Conservation (phyloP, 805 yeast species). For the Kodamaea lidongshanica region DNA sequence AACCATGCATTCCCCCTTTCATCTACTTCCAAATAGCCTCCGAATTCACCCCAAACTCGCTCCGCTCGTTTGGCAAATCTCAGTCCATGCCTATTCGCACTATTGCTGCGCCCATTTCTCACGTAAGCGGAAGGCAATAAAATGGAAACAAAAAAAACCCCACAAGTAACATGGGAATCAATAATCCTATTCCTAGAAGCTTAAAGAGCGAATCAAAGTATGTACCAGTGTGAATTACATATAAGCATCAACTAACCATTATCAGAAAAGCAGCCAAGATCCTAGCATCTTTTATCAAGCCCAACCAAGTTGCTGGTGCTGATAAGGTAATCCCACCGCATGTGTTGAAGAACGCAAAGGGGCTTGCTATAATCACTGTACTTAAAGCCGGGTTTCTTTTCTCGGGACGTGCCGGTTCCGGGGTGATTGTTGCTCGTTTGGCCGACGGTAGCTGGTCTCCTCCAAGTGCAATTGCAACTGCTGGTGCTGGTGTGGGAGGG, state of each 20-base stretch:
- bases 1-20: too few species aligned
- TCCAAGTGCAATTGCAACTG: slow-evolving; percentile 91
- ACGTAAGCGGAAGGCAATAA: too few species aligned
- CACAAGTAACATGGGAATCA: slow-evolving; percentile 57
- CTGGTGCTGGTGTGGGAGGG: slow-evolving; percentile 99
- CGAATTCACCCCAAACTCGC: too few species aligned
- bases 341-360: slow-evolving; percentile 82
- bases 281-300: slow-evolving; percentile 83
- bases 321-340: slow-evolving; percentile 87
- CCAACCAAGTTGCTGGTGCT: slow-evolving; percentile 87
- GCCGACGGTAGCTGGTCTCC: slow-evolving; percentile 98
- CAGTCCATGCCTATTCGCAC: too few species aligned
- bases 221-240: slow-evolving; percentile 25
- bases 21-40: too few species aligned
- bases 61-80: too few species aligned
- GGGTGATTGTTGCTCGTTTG: slow-evolving; percentile 86
- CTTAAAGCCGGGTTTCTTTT: slow-evolving; percentile 93
- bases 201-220: slow-evolving; percentile 80
- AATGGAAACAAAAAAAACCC: not conserved
- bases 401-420: slow-evolving; percentile 97
- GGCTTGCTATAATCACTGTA: slow-evolving; percentile 88
- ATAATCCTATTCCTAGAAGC: slow-evolving; percentile 92
- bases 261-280: slow-evolving; percentile 86
- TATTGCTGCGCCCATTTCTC: too few species aligned
- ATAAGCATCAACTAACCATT: slow-evolving; percentile 16